These are phyloP conservation scores for Lactarius evosmus DNA, from an alignment of 768 basidiomycete genomes.

Conservation along the genomic window DNA sequence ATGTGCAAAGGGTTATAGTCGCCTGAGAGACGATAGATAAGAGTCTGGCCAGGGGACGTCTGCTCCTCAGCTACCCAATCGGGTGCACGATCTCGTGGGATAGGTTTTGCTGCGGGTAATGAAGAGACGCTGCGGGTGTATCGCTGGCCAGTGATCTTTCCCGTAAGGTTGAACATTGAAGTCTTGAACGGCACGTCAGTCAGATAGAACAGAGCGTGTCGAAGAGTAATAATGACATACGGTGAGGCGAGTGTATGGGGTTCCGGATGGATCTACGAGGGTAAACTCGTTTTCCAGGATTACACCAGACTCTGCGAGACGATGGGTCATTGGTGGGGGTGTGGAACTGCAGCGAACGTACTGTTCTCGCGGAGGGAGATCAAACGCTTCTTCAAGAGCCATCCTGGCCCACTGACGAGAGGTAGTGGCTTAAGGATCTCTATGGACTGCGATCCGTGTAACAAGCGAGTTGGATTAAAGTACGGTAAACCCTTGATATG, in stretches of 20 bases:
- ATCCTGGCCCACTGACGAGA: constrained; percentile 69
- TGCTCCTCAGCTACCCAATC: constrained; percentile 43
- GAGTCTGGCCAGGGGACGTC: constrained; percentile 42
- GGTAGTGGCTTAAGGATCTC: constrained; percentile 77
- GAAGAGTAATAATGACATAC: constrained; percentile 31
- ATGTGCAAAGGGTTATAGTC: constrained; percentile 54
- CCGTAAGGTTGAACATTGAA: constrained; percentile 41
- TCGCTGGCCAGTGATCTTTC: constrained; percentile 38
- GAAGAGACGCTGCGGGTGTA: constrained; percentile 42
- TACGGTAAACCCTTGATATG: constrained; percentile 64
- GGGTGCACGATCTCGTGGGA: constrained; percentile 41
- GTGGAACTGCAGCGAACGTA: constrained; percentile 36
- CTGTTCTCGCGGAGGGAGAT: constrained; percentile 81
- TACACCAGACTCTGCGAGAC: constrained; percentile 62
- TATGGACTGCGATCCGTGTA: constrained; percentile 73
- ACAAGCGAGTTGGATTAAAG: constrained; percentile 66
- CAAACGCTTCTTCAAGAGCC: constrained; percentile 66
- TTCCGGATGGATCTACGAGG: constrained; percentile 61
- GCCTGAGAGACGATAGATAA: constrained; percentile 48
- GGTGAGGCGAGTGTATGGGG: constrained; percentile 42
- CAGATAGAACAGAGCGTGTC: background rate
- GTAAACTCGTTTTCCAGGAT: constrained; percentile 61
- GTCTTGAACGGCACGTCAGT: background rate
- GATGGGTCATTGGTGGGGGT: background rate
- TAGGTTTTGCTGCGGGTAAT: constrained; percentile 36